Percentiles rank a stretch among this genome's conserved stretches.
Conservation (phyloP, 225 moss, liverwort and hornwort species). For the Sphagnum contortum region DNA sequence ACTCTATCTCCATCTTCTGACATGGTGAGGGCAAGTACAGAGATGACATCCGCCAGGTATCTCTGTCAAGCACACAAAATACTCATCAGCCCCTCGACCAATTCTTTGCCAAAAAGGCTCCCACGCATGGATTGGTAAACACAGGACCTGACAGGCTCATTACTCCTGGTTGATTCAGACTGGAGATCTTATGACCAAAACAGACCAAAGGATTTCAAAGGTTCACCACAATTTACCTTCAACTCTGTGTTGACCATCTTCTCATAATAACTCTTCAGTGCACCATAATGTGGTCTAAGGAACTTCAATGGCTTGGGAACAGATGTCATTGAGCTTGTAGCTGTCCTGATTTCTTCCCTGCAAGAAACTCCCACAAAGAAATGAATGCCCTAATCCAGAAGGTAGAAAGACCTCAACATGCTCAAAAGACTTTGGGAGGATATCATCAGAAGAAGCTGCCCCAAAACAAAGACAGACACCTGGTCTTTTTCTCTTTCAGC, state of each 20-base stretch:
- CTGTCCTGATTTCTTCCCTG: constrained; percentile 98
- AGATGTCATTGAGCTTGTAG: constrained; percentile 98
- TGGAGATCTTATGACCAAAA: too few species aligned
- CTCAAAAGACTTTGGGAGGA: too few species aligned
- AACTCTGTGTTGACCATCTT: constrained; percentile 65
- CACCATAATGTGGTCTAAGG: constrained; percentile 86
- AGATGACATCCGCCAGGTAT: constrained; percentile 90
- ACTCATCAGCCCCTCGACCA: not conserved
- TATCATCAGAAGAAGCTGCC: too few species aligned
- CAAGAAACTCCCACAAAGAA: constrained; percentile 2
- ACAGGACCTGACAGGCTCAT: too few species aligned
- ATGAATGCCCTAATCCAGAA: too few species aligned
- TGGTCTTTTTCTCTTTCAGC: too few species aligned
- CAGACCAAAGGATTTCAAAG: too few species aligned
- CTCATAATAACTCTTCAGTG: constrained; percentile 69
- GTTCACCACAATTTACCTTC: constrained; percentile 38
- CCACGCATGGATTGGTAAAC: not conserved
- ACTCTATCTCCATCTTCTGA: constrained; percentile 90
- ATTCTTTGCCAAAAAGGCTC: not conserved
- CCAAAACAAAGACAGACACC: too few species aligned
- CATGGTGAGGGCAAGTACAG: constrained; percentile 96
- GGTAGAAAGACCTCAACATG: too few species aligned
- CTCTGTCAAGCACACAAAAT: constrained; percentile 27
- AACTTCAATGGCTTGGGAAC: constrained; percentile 98
- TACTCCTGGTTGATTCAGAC: too few species aligned